Conservation (phyloP, 345 rosid species). For the Microthlaspi erraticum region DNA sequence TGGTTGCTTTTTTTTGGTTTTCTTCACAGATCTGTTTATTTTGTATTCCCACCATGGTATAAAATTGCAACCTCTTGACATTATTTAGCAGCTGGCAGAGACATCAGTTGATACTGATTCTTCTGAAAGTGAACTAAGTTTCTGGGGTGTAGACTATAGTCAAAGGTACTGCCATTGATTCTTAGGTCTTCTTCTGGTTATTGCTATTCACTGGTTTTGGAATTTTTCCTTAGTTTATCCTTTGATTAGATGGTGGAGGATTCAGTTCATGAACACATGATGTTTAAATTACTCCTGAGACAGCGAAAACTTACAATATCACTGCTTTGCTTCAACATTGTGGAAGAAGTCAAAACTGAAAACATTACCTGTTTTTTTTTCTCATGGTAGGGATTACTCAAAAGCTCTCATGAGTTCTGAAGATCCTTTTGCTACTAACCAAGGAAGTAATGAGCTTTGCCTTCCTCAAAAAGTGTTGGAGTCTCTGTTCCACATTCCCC, state of each 20-base stretch:
- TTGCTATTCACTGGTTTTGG: slow-evolving; percentile 13
- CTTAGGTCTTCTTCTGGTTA: slow-evolving; percentile 17
- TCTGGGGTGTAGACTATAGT: slow-evolving; percentile 55
- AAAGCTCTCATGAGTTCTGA: slow-evolving; percentile 54
- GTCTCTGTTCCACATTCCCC: slow-evolving; percentile 71
- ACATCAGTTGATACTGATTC: slow-evolving; percentile 60
- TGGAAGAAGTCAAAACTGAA: slow-evolving; percentile 19
- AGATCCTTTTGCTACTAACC: slow-evolving; percentile 48
- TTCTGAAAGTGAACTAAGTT: slow-evolving; percentile 59
- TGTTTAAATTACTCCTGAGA: slow-evolving; percentile 16
- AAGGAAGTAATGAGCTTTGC: slow-evolving; percentile 48
- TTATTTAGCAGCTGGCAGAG: slow-evolving; percentile 58
- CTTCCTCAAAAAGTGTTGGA: slow-evolving; percentile 86
- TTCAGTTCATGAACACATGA: slow-evolving; percentile 18
- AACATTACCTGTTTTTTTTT: background rate
- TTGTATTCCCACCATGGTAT: background rate
- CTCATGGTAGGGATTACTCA: slow-evolving; percentile 56
- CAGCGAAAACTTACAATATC: background rate
- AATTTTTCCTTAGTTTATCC: slow-evolving; percentile 6
- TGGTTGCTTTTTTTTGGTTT: slow-evolving; percentile 5
- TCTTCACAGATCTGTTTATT: background rate
- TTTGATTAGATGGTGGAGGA: background rate
- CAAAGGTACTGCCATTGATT: slow-evolving; percentile 58
- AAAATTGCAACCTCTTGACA: slow-evolving; percentile 19
- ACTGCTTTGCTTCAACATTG: slow-evolving; percentile 7